These are phyloP conservation scores for Groenewaldozyma tartarivorans DNA, from an alignment of 805 yeast species.

Conservation along the genomic window DNA sequence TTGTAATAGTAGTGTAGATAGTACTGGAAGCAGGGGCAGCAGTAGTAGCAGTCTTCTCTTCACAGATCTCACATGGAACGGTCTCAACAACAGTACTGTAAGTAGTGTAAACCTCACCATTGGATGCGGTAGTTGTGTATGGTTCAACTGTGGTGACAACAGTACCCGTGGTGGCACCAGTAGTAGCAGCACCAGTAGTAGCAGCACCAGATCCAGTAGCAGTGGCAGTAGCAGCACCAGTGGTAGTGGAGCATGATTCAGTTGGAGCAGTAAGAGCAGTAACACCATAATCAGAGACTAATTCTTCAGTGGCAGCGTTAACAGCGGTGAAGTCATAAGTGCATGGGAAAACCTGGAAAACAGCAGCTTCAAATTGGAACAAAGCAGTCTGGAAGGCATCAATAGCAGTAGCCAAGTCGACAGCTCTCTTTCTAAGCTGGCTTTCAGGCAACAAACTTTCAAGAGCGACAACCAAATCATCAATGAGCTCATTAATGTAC, in stretches of 20 bases:
- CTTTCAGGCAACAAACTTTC: not conserved
- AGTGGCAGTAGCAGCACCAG: not conserved
- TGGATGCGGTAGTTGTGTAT: not conserved
- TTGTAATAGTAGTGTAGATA: not conserved
- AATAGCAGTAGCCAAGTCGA: conserved; percentile 1
- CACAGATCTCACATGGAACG: not conserved
- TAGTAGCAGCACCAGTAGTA: not conserved
- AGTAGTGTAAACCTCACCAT: not conserved
- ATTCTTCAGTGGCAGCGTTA: conserved; percentile 1
- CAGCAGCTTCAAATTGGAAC: conserved; percentile 1
- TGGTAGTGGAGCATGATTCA: not conserved
- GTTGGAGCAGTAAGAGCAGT: conserved; percentile 1
- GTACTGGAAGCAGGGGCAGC: not conserved
- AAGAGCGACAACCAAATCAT: not conserved
- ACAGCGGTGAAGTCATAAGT: conserved; percentile 2
- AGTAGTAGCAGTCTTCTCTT: not conserved
- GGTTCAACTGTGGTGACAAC: not conserved
- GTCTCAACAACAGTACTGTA: not conserved
- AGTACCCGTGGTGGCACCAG: conserved; percentile 1
- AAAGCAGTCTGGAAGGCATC: conserved; percentile 1
- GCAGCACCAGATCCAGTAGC: not conserved
- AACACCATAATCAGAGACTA: conserved; percentile 2
- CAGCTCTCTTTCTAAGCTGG: conserved; percentile 2
- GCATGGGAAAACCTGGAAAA: not conserved
- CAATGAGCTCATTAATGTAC: conserved; percentile 1